These are phyloP conservation scores for Tympanopsis confertula DNA, from an alignment of 2,329 filamentous ascomycete genomes.

Conservation along the genomic window DNA sequence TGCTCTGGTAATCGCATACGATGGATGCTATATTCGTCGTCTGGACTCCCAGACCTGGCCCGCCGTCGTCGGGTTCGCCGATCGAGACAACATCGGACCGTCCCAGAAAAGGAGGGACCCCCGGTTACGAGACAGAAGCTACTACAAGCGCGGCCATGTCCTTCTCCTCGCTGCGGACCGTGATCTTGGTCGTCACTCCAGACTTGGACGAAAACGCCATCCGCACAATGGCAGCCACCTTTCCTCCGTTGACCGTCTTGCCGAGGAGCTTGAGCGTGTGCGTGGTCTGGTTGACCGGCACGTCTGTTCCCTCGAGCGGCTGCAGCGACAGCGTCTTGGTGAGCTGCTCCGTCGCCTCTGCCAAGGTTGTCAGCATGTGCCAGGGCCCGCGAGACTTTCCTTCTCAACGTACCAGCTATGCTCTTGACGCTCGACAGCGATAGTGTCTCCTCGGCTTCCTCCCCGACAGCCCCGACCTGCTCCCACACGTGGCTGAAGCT, in stretches of 20 bases:
- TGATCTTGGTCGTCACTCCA: slow-evolving; percentile 92
- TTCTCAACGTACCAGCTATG: slow-evolving; percentile 59
- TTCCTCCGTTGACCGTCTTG: slow-evolving; percentile 84
- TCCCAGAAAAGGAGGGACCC: no score
- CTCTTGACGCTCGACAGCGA: slow-evolving; percentile 81
- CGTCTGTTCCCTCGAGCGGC: slow-evolving; percentile 85
- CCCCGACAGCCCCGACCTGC: slow-evolving; percentile 76
- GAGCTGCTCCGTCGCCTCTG: slow-evolving; percentile 87
- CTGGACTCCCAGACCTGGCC: no score
- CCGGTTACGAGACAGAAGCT: slow-evolving; percentile 63
- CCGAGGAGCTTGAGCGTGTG: slow-evolving; percentile 92
- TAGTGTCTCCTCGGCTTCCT: slow-evolving; percentile 83
- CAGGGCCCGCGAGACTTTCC: slow-evolving; percentile 2
- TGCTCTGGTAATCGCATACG: no score
- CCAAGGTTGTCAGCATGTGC: neutral
- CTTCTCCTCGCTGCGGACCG: slow-evolving; percentile 82
- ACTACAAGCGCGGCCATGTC: slow-evolving; percentile 77
- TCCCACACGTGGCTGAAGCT: slow-evolving; percentile 96
- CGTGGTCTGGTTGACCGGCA: slow-evolving; percentile 76
- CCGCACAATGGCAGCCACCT: slow-evolving; percentile 74
- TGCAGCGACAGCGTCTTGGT: slow-evolving; percentile 79
- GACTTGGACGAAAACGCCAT: slow-evolving; percentile 92
- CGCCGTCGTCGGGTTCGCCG: no score
- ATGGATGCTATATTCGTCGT: no score
- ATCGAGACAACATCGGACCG: no score